Base-by-base conservation (phyloP, 2,329 filamentous ascomycete genomes). In the Cryphonectria carpinicola region DNA sequence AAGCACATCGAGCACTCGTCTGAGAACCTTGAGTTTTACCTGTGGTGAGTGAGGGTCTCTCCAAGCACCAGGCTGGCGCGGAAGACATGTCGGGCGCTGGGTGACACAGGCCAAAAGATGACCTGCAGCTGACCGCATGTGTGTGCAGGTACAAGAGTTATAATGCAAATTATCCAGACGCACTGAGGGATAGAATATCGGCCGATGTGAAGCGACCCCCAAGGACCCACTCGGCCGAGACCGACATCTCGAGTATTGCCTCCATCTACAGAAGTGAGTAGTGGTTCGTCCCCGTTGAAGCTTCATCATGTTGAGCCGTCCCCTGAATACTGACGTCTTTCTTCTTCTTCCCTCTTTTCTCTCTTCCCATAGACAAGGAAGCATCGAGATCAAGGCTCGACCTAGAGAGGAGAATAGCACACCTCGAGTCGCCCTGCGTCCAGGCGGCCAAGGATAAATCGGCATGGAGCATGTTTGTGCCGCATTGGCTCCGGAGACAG, bases 1-100 rank as follows among this genome's bases (percentile, higher is more conserved):
- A 84, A 84, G 75, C 81, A 85, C 73, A 84, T 85, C 64, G 84
- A 85, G 75, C 82, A 80, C 76, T 85, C 83, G 1, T 78, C 82
- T 0, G 84, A 85, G 76, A 85, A 85, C 73, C 79, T 85, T 11
- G 84, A 85, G 75, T 85, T 85, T 71, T 85, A 83, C 73, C 78
- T 85, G 54, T 85, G 84, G 84, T 85, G 76, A 37, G 79, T 73
- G 46, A 49, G 19, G 46, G 7, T 10, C 22, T n/a, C 17, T 10
- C 10, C 61, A 2, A 46, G 17, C 14, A 25, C 28, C n/a, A 25
- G 28, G 4, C 28, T 39, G 13, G 60, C 37, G 39, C 17, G 39
- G n/a, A 14, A 25, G 5, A 22, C 7, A 22, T 1, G 11, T 61
- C n/a, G 22, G 39, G 41, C 39, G 25, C 22, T 3, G 37, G n/a